Evolutionary conservation across 495 filamentous ascomycete genomes (phyloP).

Genomic region (Penicillium silybi): DNA sequence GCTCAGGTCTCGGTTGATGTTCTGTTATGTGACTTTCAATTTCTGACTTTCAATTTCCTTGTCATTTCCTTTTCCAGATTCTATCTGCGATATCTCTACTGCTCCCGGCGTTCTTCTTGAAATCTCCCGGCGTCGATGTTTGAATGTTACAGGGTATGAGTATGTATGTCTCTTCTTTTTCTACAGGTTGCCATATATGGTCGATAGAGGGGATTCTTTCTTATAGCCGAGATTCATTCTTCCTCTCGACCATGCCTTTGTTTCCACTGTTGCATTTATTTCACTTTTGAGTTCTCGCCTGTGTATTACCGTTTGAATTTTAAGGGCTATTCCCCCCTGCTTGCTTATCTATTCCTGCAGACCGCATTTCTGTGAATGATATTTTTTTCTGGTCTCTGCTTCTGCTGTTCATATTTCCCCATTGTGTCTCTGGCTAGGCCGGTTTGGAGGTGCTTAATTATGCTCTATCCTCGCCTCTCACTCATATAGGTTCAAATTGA

Average conservation of each 20-base stretch:
- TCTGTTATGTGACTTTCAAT: conserved; percentile 12
- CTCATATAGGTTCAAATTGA: conserved; percentile 14
- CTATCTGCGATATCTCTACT: conserved; percentile 16
- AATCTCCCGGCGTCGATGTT: conserved; percentile 11
- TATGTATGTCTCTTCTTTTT: conserved; percentile 19
- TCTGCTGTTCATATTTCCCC: conserved; percentile 10
- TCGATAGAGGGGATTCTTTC: conserved; percentile 16
- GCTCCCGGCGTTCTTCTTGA: conserved; percentile 10
- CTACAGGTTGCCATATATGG: conserved; percentile 20
- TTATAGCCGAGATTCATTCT: neutral
- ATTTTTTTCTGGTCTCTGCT: neutral
- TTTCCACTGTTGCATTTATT: conserved; percentile 3
- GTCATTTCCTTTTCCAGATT: neutral
- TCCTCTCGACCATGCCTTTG: conserved; percentile 2
- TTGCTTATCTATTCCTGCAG: conserved; percentile 1
- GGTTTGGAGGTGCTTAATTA: neutral
- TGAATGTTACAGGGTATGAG: conserved; percentile 21
- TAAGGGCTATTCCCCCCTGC: neutral
- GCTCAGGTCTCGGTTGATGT: conserved; percentile 10
- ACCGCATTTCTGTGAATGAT: neutral
- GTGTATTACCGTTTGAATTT: conserved; percentile 12
- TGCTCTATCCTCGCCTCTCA: conserved; percentile 1
- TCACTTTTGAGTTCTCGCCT: conserved; percentile 7
- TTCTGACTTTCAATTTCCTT: conserved; percentile 7
- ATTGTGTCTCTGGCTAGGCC: conserved; percentile 1